Percentiles rank a stretch among this genome's conserved stretches.
Evolutionary conservation across 805 yeast species (phyloP).

Genomic region (Metschnikowia borealis): DNA sequence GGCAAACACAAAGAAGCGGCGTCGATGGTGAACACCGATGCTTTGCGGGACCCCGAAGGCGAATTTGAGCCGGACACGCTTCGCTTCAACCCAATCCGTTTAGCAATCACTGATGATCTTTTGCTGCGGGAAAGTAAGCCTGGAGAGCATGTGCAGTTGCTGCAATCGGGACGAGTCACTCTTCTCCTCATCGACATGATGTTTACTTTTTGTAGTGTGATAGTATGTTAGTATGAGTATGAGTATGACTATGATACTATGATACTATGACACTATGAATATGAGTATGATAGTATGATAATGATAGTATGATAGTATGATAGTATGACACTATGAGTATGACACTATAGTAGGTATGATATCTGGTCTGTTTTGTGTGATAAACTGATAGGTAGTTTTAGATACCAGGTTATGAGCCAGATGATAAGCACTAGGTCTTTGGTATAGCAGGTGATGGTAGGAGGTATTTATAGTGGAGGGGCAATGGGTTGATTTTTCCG

Average conservation of each 20-base stretch:
- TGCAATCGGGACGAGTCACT: slow-evolving; percentile 47
- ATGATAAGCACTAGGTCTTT: too few species aligned
- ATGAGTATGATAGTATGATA: too few species aligned
- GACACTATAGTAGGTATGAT: too few species aligned
- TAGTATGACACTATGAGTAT: too few species aligned
- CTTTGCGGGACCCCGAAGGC: slow-evolving; percentile 34
- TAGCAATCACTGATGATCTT: slow-evolving; percentile 52
- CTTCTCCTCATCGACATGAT: slow-evolving; percentile 14
- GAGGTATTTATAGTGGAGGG: background rate
- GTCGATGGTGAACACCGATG: slow-evolving; percentile 44
- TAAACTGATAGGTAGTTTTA: too few species aligned
- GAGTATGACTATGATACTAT: too few species aligned
- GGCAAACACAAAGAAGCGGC: slow-evolving; percentile 40
- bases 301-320: too few species aligned
- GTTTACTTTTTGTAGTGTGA: too few species aligned
- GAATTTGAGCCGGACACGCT: slow-evolving; percentile 13
- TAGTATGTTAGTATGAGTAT: too few species aligned
- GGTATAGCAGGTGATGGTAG: background rate
- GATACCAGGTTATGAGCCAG: too few species aligned
- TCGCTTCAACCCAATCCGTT: slow-evolving; percentile 25
- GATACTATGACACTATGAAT: too few species aligned
- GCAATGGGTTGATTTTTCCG: slow-evolving; percentile 1
- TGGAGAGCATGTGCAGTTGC: slow-evolving; percentile 81
- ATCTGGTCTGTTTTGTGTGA: too few species aligned
- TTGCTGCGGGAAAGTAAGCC: slow-evolving; percentile 70